Evolutionary conservation across 768 basidiomycete species (phyloP), one percentile per base, ranked within the genome.

Genomic region (Leccinum imitatum): DNA sequence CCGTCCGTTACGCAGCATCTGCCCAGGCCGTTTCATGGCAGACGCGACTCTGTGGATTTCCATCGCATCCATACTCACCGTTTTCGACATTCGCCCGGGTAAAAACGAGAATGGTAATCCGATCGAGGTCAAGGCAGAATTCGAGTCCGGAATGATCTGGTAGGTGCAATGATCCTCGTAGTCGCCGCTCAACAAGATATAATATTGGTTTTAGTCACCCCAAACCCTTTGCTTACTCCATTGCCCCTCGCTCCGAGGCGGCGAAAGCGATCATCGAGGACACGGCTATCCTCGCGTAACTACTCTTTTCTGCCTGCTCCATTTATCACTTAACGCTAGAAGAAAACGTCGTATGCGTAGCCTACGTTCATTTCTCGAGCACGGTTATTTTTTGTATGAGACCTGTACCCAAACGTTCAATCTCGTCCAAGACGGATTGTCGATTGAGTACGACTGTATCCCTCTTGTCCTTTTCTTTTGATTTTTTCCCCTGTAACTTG

Each of bases 331-430:
- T 25, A 55, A 57, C 35, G 39, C 31, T 17, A 19, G 50, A 30
- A 48, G 48, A 31, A 23, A 27, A 47, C 15, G 9, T 53, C 23
- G 11, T 56, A 59, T 50, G 46, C 4, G 10, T 8, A 53, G 10
- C 52, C 59, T 59, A 55, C 44, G n/a, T 27, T 39, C 50, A 57
- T 33, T 53, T 50, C 39, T 65, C 54, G 25, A 30, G 67, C 23
- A 65, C 58, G 3, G 50, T 67, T 53, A 86, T 80, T 58, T 76
- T 77, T 68, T 78, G 78, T 3, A 96, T 74, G 30, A 96, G 67
- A 1, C 89, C 90, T 15, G 77, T 65, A 3, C 93, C 95, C 50
- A 96, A 69, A 44, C 93, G 78, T 65, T 86, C 81, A 31, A 97
- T 86, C 73, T 98, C 95, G 17, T 75, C 78, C 52, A 95, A 68